phyloP scores from a whole-genome alignment of 495 filamentous ascomycete genomes.

The Xylaria venustula region DNA sequence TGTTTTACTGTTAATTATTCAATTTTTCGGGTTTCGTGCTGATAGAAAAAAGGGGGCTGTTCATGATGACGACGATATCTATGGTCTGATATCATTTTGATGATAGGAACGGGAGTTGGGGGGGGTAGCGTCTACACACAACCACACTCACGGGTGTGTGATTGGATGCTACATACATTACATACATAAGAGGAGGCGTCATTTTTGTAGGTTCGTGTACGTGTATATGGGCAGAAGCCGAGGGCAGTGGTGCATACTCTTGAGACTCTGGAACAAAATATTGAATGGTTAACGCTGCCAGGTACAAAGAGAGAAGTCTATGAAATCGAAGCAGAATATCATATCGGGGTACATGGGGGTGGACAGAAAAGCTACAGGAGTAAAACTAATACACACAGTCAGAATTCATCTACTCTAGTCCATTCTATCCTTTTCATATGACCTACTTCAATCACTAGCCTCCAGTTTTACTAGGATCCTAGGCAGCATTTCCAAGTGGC shows the following conservation, averaged over 20 bases:
- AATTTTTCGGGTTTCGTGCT: neutral
- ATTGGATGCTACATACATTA: neutral
- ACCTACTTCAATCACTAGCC: no score
- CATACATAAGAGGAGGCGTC: slow-evolving; percentile 2
- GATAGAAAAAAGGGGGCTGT: slow-evolving; percentile 9
- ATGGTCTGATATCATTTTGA: neutral
- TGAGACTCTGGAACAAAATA: neutral
- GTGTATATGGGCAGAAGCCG: slow-evolving; percentile 1
- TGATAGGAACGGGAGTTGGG: slow-evolving; percentile 4
- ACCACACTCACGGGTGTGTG: neutral
- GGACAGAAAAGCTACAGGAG: no score
- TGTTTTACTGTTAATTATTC: neutral
- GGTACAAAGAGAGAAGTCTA: neutral
- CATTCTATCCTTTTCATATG: no score
- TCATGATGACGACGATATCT: neutral
- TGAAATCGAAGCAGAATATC: neutral
- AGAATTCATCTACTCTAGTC: no score
- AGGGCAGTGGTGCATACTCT: neutral
- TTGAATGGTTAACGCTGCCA: neutral
- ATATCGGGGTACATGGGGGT: neutral
- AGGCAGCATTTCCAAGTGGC: no score
- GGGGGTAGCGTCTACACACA: neutral
- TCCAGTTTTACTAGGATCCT: no score
- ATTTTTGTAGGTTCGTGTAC: slow-evolving; percentile 5
- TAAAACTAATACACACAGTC: no score